Conservation (phyloP, 192 early-diverging fungal genomes). For the Oehlia diaphana region DNA sequence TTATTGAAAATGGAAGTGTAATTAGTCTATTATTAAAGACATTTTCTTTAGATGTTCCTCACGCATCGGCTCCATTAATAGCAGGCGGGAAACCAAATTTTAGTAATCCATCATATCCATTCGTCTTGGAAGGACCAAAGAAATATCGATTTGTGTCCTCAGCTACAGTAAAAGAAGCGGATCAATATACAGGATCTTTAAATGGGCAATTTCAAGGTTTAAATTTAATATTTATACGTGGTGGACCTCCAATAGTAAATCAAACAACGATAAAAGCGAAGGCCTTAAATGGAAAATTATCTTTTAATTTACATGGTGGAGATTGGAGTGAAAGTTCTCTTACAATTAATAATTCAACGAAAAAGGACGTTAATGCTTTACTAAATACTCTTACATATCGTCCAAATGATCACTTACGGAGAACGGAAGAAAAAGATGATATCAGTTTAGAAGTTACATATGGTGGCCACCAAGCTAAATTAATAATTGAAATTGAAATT, state of each 20-base stretch:
- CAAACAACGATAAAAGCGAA: constrained; percentile 28
- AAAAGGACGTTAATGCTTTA: constrained; percentile 35
- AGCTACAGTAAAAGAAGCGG: neutral
- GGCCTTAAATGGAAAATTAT: constrained; percentile 26
- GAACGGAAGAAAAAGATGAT: constrained; percentile 29
- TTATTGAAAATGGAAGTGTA: constrained; percentile 49
- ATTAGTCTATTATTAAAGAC: constrained; percentile 46
- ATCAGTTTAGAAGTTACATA: neutral
- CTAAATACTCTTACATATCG: constrained; percentile 34
- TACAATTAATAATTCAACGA: constrained; percentile 23
- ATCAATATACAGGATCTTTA: constrained; percentile 19
- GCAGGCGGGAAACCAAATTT: constrained; percentile 29
- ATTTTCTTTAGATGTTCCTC: constrained; percentile 50
- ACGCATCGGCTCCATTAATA: constrained; percentile 28
- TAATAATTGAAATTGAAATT: constrained; percentile 10
- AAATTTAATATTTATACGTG: constrained; percentile 51
- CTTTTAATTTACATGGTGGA: constrained; percentile 26
- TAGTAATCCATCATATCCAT: constrained; percentile 6
- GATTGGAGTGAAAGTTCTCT: constrained; percentile 30
- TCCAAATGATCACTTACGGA: constrained; percentile 23
- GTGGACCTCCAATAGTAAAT: constrained; percentile 31
- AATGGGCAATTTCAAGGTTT: constrained; percentile 44
- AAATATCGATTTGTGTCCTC: neutral
- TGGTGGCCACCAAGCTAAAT: neutral
- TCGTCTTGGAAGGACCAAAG: constrained; percentile 20